Conservation (phyloP, 2,329 filamentous ascomycete species). For the Colletotrichum gloeosporioides region DNA sequence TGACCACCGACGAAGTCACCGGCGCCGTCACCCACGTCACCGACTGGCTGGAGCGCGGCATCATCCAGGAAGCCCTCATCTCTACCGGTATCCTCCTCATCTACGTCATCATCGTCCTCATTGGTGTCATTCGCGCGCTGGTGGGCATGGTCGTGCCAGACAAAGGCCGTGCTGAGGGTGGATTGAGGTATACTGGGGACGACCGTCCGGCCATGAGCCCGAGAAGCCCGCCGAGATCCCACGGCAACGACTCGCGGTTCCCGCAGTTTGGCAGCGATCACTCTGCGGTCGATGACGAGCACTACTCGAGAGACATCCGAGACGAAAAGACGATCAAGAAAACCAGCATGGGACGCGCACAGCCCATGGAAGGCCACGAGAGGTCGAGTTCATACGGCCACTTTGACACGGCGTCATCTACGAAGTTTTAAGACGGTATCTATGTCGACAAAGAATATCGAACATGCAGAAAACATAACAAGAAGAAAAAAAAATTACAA, state of each 20-base stretch:
- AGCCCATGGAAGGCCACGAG: constrained; percentile 33
- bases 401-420: constrained; percentile 28
- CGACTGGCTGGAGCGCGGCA: constrained; percentile 67
- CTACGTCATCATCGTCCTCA: constrained; percentile 78
- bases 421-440: constrained; percentile 10
- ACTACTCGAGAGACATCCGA: constrained; percentile 23
- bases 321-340: constrained; percentile 31
- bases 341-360: constrained; percentile 24
- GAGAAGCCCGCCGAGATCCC: constrained; percentile 23
- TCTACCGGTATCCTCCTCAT: constrained; percentile 75
- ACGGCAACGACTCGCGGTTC: constrained; percentile 14
- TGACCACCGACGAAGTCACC: constrained; percentile 82
- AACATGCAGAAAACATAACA: background rate
- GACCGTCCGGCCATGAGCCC: constrained; percentile 32
- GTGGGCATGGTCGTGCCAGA: constrained; percentile 65
- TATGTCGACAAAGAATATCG: background rate
- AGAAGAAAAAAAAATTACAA: background rate
- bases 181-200: constrained; percentile 43
- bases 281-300: constrained; percentile 22
- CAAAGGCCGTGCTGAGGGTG: constrained; percentile 66
- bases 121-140: constrained; percentile 73
- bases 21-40: constrained; percentile 76
- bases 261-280: constrained; percentile 19
- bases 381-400: constrained; percentile 40
- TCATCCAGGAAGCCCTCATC: constrained; percentile 82